phyloP scores from a whole-genome alignment of 2,329 filamentous ascomycete species.

The Emmonsiellopsis sp. region DNA sequence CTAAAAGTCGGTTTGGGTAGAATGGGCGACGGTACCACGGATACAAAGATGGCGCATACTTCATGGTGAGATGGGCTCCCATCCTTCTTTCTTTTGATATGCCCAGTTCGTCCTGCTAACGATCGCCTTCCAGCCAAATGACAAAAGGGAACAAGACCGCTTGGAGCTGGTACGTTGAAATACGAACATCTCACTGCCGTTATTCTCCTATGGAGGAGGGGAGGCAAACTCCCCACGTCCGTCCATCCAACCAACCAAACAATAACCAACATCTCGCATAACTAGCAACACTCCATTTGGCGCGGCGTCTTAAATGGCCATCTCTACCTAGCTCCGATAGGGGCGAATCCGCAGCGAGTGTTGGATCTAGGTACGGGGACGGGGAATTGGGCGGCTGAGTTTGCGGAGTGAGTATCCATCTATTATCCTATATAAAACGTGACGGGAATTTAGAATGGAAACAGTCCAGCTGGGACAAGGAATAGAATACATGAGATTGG shows the following conservation, averaged over 20 bases:
- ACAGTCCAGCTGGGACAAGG: background rate
- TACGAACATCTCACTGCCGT: background rate
- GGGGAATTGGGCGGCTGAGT: conserved; percentile 10
- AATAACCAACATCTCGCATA: background rate
- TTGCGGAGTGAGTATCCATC: conserved; percentile 10
- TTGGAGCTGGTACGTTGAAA: conserved; percentile 10
- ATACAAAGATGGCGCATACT: conserved; percentile 9
- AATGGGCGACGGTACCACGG: conserved; percentile 11
- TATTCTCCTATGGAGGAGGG: background rate
- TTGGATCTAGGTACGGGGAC: conserved; percentile 12
- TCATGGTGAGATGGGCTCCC: conserved; percentile 6
- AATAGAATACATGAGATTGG: background rate
- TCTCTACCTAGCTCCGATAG: conserved; percentile 7
- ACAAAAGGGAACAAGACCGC: conserved; percentile 11
- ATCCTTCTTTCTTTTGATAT: background rate
- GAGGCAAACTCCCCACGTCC: background rate
- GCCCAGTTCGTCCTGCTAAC: background rate
- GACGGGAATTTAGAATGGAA: background rate
- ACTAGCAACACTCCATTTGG: conserved; percentile 9
- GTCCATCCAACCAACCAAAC: background rate
- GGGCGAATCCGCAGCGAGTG: conserved; percentile 1
- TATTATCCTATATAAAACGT: background rate
- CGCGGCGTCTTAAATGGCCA: conserved; percentile 5
- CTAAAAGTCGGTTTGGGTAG: background rate
- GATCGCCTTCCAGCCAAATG: conserved; percentile 9